Conservation (phyloP, 768 basidiomycete genomes). For the Daedaleopsis sinensis region DNA sequence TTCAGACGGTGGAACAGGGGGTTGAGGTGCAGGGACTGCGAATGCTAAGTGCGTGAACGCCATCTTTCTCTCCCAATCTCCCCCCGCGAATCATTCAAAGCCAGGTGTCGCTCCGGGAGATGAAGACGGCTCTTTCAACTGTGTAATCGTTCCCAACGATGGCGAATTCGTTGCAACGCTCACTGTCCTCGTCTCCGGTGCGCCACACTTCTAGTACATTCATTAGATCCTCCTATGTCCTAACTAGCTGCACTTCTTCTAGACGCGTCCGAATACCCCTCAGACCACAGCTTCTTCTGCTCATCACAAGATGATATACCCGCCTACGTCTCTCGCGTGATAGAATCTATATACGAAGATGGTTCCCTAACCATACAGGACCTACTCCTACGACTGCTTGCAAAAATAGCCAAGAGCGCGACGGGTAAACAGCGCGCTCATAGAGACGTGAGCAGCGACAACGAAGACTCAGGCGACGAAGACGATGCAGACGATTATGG, state of each 20-base stretch:
- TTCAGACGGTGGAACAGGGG: conserved; percentile 3
- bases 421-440: conserved; percentile 2
- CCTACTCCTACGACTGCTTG: conserved; percentile 47
- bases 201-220: conserved; percentile 8
- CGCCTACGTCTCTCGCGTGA: conserved; percentile 40
- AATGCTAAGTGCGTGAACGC: neutral
- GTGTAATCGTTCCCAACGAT: conserved; percentile 42
- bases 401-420: conserved; percentile 32
- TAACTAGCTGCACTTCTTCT: neutral
- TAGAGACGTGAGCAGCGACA: conserved; percentile 25
- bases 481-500: conserved; percentile 38
- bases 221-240: too few relatives aligned
- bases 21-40: conserved; percentile 10
- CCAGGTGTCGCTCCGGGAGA: conserved; percentile 57
- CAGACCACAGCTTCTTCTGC: conserved; percentile 57
- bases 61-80: neutral
- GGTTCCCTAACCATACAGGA: conserved; percentile 47
- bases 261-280: conserved; percentile 74
- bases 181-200: conserved; percentile 55
- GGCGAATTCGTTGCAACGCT: conserved; percentile 40
- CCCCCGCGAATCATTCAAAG: neutral
- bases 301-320: conserved; percentile 54
- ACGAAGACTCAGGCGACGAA: conserved; percentile 40
- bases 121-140: conserved; percentile 66
- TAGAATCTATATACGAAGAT: conserved; percentile 48